These are phyloP conservation scores for Glycine latifolia DNA, from an alignment of 306 rosid genomes.

Conservation along the genomic window DNA sequence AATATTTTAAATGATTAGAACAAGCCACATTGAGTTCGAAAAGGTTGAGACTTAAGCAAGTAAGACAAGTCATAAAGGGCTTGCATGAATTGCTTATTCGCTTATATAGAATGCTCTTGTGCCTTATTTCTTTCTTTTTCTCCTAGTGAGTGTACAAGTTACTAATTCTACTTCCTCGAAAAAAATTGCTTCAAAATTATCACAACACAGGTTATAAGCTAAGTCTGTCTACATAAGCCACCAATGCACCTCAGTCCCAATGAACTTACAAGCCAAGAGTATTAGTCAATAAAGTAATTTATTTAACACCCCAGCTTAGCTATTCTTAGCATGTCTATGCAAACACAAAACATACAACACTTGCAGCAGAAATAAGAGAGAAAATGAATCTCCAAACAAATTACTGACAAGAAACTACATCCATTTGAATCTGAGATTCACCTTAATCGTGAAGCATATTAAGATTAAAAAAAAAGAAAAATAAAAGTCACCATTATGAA, in stretches of 20 bases:
- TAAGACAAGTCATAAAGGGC: slow-evolving; percentile 14
- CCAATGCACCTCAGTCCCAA: slow-evolving; percentile 18
- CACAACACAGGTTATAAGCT: background rate
- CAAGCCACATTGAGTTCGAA: slow-evolving; percentile 7
- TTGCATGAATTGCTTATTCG: slow-evolving; percentile 14
- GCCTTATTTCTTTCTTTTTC: slow-evolving; percentile 42
- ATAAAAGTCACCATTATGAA: background rate
- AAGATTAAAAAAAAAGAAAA: background rate
- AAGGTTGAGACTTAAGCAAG: slow-evolving; percentile 30
- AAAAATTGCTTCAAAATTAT: slow-evolving; percentile 22
- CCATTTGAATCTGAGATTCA: slow-evolving; percentile 31
- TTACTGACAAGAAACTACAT: slow-evolving; percentile 12
- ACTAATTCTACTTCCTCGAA: slow-evolving; percentile 26
- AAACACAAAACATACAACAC: background rate
- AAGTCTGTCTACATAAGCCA: slow-evolving; percentile 27
- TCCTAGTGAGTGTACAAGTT: slow-evolving; percentile 4
- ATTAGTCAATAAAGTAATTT: slow-evolving; percentile 6
- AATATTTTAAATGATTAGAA: slow-evolving; percentile 48
- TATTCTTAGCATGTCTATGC: slow-evolving; percentile 17
- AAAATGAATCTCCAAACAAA: slow-evolving; percentile 23
- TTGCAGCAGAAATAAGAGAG: background rate
- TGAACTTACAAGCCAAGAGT: background rate
- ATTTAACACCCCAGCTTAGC: slow-evolving; percentile 31
- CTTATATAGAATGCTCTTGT: slow-evolving; percentile 6
- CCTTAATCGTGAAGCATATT: slow-evolving; percentile 18